Percentiles rank a stretch among this genome's conserved stretches.
Evolutionary conservation across 225 moss, liverwort and hornwort genomes (phyloP).

Genomic region (Ulota crispa): DNA sequence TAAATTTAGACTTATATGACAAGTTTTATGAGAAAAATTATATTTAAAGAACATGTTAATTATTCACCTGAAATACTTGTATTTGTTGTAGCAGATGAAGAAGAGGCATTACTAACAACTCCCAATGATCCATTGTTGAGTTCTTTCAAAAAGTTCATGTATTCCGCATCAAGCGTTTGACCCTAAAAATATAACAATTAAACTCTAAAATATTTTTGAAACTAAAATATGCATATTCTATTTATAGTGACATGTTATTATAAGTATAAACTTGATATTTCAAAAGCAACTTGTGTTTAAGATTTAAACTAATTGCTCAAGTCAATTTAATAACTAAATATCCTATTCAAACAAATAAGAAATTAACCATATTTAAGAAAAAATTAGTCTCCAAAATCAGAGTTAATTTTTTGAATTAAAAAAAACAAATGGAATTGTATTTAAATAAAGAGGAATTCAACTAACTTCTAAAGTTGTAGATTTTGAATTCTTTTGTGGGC

Average conservation of each 20-base stretch:
- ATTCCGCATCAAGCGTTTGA: slow-evolving; percentile 67
- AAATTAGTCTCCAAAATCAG: rapidly evolving
- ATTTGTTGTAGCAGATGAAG: slow-evolving; percentile 28
- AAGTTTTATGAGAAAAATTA: background rate
- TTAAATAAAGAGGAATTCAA: background rate
- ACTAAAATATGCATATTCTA: too few relatives aligned
- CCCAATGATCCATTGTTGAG: slow-evolving; percentile 69
- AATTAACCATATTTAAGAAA: rapidly evolving
- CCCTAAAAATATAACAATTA: slow-evolving; percentile 24
- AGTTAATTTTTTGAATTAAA: too few relatives aligned
- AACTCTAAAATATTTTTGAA: rapidly evolving
- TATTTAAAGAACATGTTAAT: background rate
- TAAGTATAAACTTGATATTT: rapidly evolving
- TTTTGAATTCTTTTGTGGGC: slow-evolving; percentile 44
- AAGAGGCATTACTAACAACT: slow-evolving; percentile 42
- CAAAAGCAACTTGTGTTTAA: background rate
- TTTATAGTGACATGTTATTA: rapidly evolving
- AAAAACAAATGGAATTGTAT: too few relatives aligned
- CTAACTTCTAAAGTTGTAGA: slow-evolving; percentile 9
- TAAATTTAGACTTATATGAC: background rate
- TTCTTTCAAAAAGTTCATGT: slow-evolving; percentile 83
- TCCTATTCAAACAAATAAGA: rapidly evolving
- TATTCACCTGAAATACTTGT: background rate
- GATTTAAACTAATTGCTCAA: too few relatives aligned
- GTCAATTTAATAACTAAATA: too few relatives aligned